A percentile compares a stretch with the other conserved stretches of the same genome.
These are phyloP conservation scores for Protostelium mycophagum DNA, from an alignment of 78 protist genomes.

Conservation along the genomic window DNA sequence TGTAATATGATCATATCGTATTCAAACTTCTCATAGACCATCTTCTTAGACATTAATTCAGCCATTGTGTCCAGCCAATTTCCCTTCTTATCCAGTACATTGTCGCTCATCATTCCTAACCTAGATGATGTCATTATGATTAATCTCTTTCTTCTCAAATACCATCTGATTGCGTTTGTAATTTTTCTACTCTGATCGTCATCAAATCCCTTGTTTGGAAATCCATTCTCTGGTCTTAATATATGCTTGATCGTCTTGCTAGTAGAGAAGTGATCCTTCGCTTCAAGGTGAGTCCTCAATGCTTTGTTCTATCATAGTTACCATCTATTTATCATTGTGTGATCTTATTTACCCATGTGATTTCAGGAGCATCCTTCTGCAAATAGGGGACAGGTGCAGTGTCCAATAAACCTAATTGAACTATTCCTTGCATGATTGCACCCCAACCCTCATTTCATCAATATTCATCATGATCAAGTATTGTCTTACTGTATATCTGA, in stretches of 20 bases:
- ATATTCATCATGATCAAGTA: background rate
- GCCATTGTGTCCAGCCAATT: background rate
- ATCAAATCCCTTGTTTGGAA: slow-evolving; percentile 53
- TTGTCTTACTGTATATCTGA: slow-evolving; percentile 17
- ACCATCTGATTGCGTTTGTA: slow-evolving; percentile 35
- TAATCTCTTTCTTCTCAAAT: too few species aligned
- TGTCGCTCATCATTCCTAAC: too few species aligned
- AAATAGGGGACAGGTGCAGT: background rate
- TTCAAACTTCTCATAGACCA: slow-evolving; percentile 29
- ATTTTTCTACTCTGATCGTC: slow-evolving; percentile 44
- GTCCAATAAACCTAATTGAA: slow-evolving; percentile 46
- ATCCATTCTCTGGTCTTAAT: slow-evolving; percentile 37
- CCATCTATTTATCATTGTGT: slow-evolving; percentile 12
- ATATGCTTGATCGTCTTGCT: slow-evolving; percentile 36
- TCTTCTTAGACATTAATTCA: background rate
- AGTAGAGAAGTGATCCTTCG: slow-evolving; percentile 22
- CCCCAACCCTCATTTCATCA: slow-evolving; percentile 28
- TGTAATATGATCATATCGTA: slow-evolving; percentile 59
- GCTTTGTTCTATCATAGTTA: slow-evolving; percentile 18
- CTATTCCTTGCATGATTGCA: slow-evolving; percentile 51
- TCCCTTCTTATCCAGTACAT: too few species aligned
- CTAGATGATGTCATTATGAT: too few species aligned
- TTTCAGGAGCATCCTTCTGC: background rate
- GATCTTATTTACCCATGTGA: slow-evolving; percentile 17
- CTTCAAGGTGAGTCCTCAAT: background rate